Evolutionary conservation across 2,329 filamentous ascomycete species (phyloP).

Genomic region (Lecanoromycetidae sp.): DNA sequence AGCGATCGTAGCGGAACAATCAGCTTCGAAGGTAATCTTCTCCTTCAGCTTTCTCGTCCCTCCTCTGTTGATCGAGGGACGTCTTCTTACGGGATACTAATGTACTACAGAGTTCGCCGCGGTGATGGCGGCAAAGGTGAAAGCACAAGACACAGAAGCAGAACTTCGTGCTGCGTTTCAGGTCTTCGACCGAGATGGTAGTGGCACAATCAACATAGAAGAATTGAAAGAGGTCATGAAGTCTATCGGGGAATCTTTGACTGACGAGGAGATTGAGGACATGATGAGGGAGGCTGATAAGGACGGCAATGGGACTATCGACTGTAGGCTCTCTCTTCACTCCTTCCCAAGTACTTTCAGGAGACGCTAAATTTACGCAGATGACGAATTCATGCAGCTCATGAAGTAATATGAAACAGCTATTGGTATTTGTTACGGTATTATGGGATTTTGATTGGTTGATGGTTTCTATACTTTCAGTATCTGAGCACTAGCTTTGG

Average conservation of each 20-base stretch:
- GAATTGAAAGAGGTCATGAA: conserved; percentile 54
- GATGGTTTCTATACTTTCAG: no score
- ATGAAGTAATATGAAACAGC: no score
- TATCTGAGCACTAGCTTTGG: no score
- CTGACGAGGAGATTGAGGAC: conserved; percentile 52
- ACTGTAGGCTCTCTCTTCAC: conserved; percentile 42
- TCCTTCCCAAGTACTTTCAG: background rate
- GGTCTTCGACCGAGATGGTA: conserved; percentile 55
- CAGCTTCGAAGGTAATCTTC: conserved; percentile 44
- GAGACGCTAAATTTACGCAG: conserved; percentile 22
- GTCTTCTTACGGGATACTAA: no score
- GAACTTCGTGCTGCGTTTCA: conserved; percentile 55
- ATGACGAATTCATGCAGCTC: conserved; percentile 45
- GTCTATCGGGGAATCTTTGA: conserved; percentile 52
- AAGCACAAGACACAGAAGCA: conserved; percentile 49
- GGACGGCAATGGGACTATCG: conserved; percentile 52
- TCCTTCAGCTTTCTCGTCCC: background rate
- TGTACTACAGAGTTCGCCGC: conserved; percentile 45
- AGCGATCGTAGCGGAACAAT: conserved; percentile 54
- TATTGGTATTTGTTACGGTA: no score
- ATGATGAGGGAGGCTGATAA: conserved; percentile 55
- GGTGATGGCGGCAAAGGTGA: conserved; percentile 54
- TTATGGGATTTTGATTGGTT: no score
- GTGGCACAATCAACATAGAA: conserved; percentile 51
- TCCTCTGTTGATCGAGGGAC: background rate